Evolutionary conservation across 148 eudicot genomes (phyloP), one percentile per base, ranked within the genome.

Genomic region (Vaccinium macrocarpon): DNA sequence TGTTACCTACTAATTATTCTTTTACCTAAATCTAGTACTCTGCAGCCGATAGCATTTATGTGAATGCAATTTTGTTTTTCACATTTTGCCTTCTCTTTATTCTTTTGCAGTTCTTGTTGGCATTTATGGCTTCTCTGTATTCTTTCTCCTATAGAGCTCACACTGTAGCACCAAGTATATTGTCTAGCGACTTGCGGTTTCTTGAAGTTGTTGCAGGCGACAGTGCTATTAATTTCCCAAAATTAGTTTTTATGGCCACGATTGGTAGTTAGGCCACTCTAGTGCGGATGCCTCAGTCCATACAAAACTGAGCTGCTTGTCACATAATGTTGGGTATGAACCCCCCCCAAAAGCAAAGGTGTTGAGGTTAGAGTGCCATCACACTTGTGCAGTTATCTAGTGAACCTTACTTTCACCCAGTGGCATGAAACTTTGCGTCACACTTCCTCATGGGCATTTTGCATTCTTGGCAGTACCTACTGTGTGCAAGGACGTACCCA

Each of bases 11-110:
- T 50, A 77, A 77, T 18, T 78, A 52, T 25, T 27, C 62, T 13
- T 11, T 56, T 57, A 77, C 81, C 81, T 51, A n/a, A 48, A 42
- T 42, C 73, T 61, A 62, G 74, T 81, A 27, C 48, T 64, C 48
- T 23, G 35, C 9, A 46, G 29, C 46, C 16, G 9, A 16, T 16
- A 23, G 55, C 55, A 42, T 48, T 1, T 74, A 62, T 62, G n/a
- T 81, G 55, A 46, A 62, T 23, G 55, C 61, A 52, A 42, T 52
- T 35, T 35, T 78, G 38, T 2, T 27, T 78, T 29, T 25, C 12
- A 8, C 52, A 38, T 48, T 76, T 76, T 48, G 10, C 32, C 56
- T 76, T 76, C 56, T 76, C 52, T 46, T 57, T 76, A 21, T 46
- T 75, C 73, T 68, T 29, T 68, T 42, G 52, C 80, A 25, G 57